Evolutionary conservation across 257 asterid species (phyloP).

Genomic region (Fraxinus anomala): DNA sequence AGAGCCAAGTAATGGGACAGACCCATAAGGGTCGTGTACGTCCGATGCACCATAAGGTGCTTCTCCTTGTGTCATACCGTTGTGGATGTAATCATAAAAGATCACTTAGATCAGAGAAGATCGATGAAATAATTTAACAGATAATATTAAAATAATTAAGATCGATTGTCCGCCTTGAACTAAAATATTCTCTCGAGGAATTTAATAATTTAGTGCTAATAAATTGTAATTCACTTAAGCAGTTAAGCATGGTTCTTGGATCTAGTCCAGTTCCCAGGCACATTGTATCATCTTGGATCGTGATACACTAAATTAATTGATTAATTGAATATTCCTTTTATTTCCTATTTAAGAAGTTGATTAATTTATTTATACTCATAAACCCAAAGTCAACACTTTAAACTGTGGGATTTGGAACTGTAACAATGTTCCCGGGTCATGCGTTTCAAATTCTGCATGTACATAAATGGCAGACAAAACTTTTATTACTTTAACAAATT

Average conservation of each 20-base stretch:
- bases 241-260: neutral
- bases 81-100: neutral
- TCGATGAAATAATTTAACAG: neutral
- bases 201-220: neutral
- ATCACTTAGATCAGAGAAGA: too few relatives aligned
- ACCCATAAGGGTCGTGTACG: too few relatives aligned
- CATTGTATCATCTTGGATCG: neutral
- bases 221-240: neutral
- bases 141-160: neutral
- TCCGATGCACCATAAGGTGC: too few relatives aligned
- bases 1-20: too few relatives aligned
- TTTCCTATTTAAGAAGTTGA: neutral
- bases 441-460: too few relatives aligned
- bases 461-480: too few relatives aligned
- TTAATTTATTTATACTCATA: neutral
- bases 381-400: neutral
- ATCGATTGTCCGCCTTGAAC: neutral
- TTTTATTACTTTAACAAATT: too few relatives aligned
- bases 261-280: neutral
- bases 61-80: too few relatives aligned
- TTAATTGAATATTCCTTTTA: neutral
- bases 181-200: neutral
- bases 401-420: neutral
- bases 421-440: too few relatives aligned
- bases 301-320: neutral